These are phyloP conservation scores for Boletus vermiculosoides DNA, from an alignment of 768 basidiomycete species.

Conservation along the genomic window DNA sequence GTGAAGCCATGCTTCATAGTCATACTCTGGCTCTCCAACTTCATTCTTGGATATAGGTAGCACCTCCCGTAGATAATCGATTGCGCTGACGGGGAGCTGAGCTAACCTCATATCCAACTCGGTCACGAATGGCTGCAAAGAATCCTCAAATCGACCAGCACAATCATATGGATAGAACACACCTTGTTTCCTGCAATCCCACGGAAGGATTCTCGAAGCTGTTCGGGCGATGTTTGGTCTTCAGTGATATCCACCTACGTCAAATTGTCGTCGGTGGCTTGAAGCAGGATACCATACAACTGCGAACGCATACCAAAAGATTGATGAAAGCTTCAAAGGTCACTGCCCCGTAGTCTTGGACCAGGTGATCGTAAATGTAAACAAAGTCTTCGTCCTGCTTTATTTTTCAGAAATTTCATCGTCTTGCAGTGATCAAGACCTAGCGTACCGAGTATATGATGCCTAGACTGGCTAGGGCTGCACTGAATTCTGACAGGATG, in stretches of 20 bases:
- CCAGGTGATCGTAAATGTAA: constrained; percentile 75
- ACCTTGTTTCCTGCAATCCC: constrained; percentile 91
- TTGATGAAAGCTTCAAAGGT: constrained; percentile 95
- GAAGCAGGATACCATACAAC: not conserved
- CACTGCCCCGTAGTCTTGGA: constrained; percentile 81
- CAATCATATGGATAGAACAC: constrained; percentile 9
- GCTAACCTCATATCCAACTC: constrained; percentile 89
- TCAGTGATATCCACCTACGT: constrained; percentile 89
- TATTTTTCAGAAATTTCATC: not conserved
- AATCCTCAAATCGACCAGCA: not conserved
- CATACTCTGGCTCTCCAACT: constrained; percentile 65
- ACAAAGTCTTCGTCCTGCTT: constrained; percentile 82
- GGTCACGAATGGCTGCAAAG: constrained; percentile 79
- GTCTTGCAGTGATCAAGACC: not conserved
- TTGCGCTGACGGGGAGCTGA: constrained; percentile 67
- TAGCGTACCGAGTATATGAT: constrained; percentile 79
- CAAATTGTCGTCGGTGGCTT: constrained; percentile 3
- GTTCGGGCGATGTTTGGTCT: constrained; percentile 91
- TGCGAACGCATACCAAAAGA: constrained; percentile 60
- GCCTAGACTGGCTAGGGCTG: constrained; percentile 90
- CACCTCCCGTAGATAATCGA: constrained; percentile 79
- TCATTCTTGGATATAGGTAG: constrained; percentile 64
- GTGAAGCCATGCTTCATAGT: constrained; percentile 82
- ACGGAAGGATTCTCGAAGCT: constrained; percentile 90
- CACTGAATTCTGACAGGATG: constrained; percentile 81